Evolutionary conservation across 2,329 filamentous ascomycete genomes (phyloP), one percentile per base, ranked within the genome.

Genomic region (Neonectria hederae): DNA sequence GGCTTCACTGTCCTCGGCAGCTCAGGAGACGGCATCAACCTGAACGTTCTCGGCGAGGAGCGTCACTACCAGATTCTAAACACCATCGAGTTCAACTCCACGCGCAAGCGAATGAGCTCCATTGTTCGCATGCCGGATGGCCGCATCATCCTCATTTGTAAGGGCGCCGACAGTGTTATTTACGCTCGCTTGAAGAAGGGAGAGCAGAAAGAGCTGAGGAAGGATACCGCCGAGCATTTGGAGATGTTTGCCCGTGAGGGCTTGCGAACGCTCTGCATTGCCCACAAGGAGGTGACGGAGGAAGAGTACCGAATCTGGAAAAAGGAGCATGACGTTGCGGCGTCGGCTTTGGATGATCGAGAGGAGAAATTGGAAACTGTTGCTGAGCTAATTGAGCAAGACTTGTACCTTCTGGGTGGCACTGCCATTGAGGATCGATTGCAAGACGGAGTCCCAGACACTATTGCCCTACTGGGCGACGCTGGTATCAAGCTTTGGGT

Each of bases 401-500:
- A 98, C 17, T 85, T 99, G 7, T 92, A 87, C 62, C 87, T 99
- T 7, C 82, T 99, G 22, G 96, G 96, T 65, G 96, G 96, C 49
- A 99, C 96, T 19, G 96, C 96, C 45, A 99, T 99, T 70, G 96
- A 99, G 80, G 96, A 99, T 83, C 90, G 94, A 72, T 85, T 99
- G 28, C 96, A 99, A 80, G 96, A 99, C 72, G 96, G 95, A 63
- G 96, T 99, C 4, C 96, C 96, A 7, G 96, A 98, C 76, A 95
- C 96, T 0, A 99, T 99, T 73, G 92, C 91, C 54, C 83, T 99
- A 48, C 89, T 99, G 56, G 95, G 91, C 30, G 89, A 94, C 74
- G 96, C 96, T 58, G 97, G 97, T 77, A 97, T 99, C 80, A 99
- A 99, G 80, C 87, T 99, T 8, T 99, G 96, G 96, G 96, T 99